These are phyloP conservation scores for Thuja plicata DNA, from an alignment of 83 land plant species.

Conservation along the genomic window DNA sequence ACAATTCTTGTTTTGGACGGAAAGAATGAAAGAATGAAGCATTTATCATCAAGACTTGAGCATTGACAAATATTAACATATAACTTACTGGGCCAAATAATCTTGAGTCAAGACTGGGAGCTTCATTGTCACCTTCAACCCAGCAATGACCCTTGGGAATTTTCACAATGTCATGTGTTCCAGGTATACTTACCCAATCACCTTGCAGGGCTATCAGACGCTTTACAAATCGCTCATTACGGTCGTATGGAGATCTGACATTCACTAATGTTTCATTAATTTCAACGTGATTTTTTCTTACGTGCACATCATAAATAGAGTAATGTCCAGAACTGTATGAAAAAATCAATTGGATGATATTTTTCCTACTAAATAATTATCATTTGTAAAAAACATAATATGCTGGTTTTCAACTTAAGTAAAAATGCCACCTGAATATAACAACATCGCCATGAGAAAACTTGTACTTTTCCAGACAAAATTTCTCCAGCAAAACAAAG, in stretches of 20 bases:
- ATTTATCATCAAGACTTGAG: background rate
- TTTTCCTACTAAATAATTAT: background rate
- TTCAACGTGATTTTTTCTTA: background rate
- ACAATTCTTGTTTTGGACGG: background rate
- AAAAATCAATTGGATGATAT: background rate
- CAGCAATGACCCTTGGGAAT: constrained; percentile 92
- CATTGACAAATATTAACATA: background rate
- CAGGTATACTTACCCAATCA: constrained; percentile 74
- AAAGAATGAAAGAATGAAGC: background rate
- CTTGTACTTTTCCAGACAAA: constrained; percentile 61
- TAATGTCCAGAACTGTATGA: background rate
- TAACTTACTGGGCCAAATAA: constrained; percentile 89
- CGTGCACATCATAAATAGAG: background rate
- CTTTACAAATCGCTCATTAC: constrained; percentile 51
- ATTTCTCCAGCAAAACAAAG: constrained; percentile 62
- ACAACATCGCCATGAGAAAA: constrained; percentile 85
- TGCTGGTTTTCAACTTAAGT: background rate
- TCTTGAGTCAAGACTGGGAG: constrained; percentile 77
- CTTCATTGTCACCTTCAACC: constrained; percentile 92
- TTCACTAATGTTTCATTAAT: background rate
- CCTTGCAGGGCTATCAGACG: constrained; percentile 73
- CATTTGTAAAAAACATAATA: background rate
- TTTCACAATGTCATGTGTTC: constrained; percentile 49
- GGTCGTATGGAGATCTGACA: constrained; percentile 66
- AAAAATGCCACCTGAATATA: constrained; percentile 63